Evolutionary conservation across 164 flowering plant species (phyloP).

Genomic region (Liquidambar formosana): DNA sequence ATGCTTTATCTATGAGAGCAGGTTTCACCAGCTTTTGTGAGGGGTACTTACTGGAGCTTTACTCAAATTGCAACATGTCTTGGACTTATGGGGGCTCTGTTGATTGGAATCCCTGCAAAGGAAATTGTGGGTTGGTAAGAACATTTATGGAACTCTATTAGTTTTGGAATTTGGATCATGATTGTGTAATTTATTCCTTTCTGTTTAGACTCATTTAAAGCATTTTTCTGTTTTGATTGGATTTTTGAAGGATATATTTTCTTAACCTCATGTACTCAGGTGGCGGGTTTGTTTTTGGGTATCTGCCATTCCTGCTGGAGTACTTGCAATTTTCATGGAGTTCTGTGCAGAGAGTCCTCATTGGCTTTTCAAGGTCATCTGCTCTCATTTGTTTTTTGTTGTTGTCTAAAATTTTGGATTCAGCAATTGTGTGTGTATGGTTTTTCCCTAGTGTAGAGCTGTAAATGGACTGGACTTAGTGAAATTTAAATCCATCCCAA

Average conservation of each 20-base stretch:
- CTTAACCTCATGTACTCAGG: constrained; percentile 27
- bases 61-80: constrained; percentile 95
- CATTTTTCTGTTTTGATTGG: background rate
- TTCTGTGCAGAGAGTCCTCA: constrained; percentile 92
- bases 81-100: constrained; percentile 74
- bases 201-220: background rate
- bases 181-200: background rate
- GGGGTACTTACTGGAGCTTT: constrained; percentile 96
- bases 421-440: too few species aligned
- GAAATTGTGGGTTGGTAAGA: constrained; percentile 75
- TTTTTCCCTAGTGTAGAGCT: too few species aligned
- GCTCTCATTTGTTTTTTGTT: constrained; percentile 7
- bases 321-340: constrained; percentile 72
- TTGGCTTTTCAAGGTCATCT: constrained; percentile 86
- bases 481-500: too few species aligned
- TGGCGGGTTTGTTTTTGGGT: constrained; percentile 97
- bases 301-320: constrained; percentile 78
- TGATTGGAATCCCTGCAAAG: constrained; percentile 84
- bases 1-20: constrained; percentile 6
- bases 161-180: background rate
- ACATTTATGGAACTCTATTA: background rate
- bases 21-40: constrained; percentile 82
- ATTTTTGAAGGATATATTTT: background rate
- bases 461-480: too few species aligned
- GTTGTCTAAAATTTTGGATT: background rate